Conservation (phyloP, 2,329 filamentous ascomycete genomes). For the Talaromyces verruculosus region DNA sequence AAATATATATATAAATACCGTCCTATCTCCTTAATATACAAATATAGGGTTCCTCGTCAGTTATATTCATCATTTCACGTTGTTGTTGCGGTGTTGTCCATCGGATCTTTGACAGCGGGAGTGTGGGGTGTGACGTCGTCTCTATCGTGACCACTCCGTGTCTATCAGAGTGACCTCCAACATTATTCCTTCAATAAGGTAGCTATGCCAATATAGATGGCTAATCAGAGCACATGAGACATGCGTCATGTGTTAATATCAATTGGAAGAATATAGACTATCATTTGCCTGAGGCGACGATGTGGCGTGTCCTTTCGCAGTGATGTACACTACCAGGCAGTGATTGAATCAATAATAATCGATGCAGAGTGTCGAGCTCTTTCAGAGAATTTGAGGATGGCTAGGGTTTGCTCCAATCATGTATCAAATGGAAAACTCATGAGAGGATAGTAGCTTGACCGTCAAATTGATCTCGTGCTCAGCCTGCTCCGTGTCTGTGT, state of each 20-base stretch:
- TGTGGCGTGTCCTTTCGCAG: not conserved
- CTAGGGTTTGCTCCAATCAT: not conserved
- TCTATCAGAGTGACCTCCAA: not conserved
- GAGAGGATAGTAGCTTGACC: not conserved
- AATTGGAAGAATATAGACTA: not conserved
- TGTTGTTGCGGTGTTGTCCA: not conserved
- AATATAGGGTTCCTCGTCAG: not conserved
- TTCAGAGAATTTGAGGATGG: not conserved
- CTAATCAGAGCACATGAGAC: not conserved
- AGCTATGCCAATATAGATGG: not conserved
- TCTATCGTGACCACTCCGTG: not conserved
- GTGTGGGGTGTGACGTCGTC: slow-evolving; percentile 1
- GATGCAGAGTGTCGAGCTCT: not conserved
- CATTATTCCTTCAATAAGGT: not conserved
- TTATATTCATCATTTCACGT: not conserved
- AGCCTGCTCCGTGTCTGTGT: not conserved
- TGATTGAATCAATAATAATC: not conserved
- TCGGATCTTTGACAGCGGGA: not conserved
- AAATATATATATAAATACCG: not conserved
- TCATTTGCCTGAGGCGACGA: not conserved
- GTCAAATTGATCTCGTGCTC: not conserved
- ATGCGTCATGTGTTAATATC: not conserved
- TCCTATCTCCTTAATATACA: not conserved
- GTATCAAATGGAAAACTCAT: not conserved
- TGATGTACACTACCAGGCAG: not conserved